Conservation (phyloP, 148 eudicot genomes). For the Cornus florida region DNA sequence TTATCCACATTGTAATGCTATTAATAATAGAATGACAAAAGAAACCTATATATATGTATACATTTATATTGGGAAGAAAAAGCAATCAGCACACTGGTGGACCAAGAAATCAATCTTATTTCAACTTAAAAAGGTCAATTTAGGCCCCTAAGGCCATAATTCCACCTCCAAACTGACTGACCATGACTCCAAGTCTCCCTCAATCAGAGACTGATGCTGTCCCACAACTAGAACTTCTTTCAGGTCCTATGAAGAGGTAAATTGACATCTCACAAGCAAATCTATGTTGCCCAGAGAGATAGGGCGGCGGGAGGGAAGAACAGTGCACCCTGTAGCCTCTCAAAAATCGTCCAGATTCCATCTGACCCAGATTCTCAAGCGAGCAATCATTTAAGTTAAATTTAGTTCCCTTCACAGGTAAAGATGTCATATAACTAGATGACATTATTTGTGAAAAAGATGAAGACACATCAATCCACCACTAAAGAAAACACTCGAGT, state of each 20-base stretch:
- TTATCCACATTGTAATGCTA: neutral
- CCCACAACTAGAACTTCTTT: slow-evolving; percentile 3
- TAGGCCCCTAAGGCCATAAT: neutral
- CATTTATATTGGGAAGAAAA: neutral
- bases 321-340: neutral
- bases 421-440: neutral
- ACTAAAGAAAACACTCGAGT: neutral
- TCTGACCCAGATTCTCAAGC: neutral
- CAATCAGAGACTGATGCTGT: neutral
- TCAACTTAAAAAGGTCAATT: neutral
- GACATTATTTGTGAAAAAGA: neutral
- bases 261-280: neutral
- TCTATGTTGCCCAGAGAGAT: neutral
- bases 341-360: neutral
- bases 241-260: neutral
- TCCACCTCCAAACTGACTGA: neutral
- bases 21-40: neutral
- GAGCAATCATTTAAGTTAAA: neutral
- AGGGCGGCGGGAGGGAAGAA: neutral
- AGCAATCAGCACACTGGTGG: neutral
- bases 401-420: neutral
- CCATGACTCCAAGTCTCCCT: neutral
- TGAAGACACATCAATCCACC: too few species aligned
- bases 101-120: neutral
- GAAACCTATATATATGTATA: neutral